Evolutionary conservation across 169 alveolate species (phyloP).

Genomic region (Babesia caballi): DNA sequence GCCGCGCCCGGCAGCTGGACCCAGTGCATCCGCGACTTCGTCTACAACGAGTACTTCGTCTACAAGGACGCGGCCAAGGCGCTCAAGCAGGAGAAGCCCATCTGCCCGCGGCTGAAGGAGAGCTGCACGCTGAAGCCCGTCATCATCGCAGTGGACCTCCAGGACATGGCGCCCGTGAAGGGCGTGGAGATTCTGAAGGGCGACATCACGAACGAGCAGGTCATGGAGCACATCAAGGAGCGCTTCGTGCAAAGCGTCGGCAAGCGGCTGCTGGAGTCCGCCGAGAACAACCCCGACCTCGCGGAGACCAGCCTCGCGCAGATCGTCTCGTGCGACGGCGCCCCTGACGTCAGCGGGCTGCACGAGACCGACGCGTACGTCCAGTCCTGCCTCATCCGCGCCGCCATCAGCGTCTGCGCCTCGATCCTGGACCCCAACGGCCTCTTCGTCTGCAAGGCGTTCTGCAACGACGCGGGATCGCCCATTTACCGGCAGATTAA

Average conservation of each 20-base stretch:
- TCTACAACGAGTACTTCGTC: conserved; percentile 50
- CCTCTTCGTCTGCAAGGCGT: conserved; percentile 92
- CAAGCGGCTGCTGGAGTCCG: conserved; percentile 26
- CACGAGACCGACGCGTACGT: conserved; percentile 89
- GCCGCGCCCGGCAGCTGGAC: conserved; percentile 99
- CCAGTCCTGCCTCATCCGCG: conserved; percentile 90
- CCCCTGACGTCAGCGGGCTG: conserved; percentile 98
- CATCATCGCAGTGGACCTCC: conserved; percentile 94
- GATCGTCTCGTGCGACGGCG: conserved; percentile 96
- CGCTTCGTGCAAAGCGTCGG: conserved; percentile 66
- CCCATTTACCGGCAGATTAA: conserved; percentile 72
- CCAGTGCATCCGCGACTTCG: conserved; percentile 69
- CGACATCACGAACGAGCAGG: conserved; percentile 93
- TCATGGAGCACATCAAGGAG: conserved; percentile 79
- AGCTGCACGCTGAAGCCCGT: conserved; percentile 72
- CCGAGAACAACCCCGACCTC: neutral
- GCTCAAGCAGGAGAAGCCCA: conserved; percentile 36
- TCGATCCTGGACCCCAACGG: conserved; percentile 90
- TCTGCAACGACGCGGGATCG: conserved; percentile 90
- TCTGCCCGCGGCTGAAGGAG: conserved; percentile 52
- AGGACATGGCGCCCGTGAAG: conserved; percentile 94
- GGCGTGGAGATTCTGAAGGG: conserved; percentile 92
- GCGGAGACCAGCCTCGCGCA: conserved; percentile 81
- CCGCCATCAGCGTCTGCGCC: conserved; percentile 89
- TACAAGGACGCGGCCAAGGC: conserved; percentile 44